Percentiles rank a stretch among this genome's conserved stretches.
phyloP scores from a whole-genome alignment of 371 early-diverging fungal genomes.

The Saksenaea vasiformis region DNA sequence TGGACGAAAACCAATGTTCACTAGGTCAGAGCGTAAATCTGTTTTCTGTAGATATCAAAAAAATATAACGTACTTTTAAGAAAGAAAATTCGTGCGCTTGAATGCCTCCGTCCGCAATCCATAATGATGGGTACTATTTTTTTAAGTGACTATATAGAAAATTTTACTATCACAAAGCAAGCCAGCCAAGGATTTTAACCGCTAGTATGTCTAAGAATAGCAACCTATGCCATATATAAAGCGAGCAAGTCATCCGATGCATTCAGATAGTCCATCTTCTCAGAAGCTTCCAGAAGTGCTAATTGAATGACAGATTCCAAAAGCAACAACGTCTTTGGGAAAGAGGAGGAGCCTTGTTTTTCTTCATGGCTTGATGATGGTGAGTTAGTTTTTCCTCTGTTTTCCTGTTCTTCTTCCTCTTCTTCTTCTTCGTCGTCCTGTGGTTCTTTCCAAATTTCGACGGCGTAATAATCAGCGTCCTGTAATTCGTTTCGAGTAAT shows the following conservation, averaged over 20 bases:
- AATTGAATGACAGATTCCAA: constrained; percentile 71
- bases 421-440: constrained; percentile 13
- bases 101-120: no score
- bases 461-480: constrained; percentile 42
- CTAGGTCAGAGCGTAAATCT: constrained; percentile 7
- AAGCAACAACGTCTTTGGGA: constrained; percentile 49
- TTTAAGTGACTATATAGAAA: no score
- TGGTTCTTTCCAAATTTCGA: constrained; percentile 33
- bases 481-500: constrained; percentile 35
- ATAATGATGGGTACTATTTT: no score
- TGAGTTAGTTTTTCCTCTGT: neutral
- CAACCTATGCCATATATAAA: constrained; percentile 45
- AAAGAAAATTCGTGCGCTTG: no score
- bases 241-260: constrained; percentile 72
- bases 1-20: constrained; percentile 19
- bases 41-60: constrained; percentile 13
- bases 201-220: no score
- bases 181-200: no score
- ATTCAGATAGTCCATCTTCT: constrained; percentile 64
- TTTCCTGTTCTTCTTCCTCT: constrained; percentile 21
- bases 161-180: no score
- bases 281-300: constrained; percentile 60
- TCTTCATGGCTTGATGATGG: neutral
- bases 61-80: neutral
- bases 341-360: neutral